Evolutionary conservation across 1,284 basidiomycete species (phyloP).

Genomic region (Rhodotorula mucilaginosa): DNA sequence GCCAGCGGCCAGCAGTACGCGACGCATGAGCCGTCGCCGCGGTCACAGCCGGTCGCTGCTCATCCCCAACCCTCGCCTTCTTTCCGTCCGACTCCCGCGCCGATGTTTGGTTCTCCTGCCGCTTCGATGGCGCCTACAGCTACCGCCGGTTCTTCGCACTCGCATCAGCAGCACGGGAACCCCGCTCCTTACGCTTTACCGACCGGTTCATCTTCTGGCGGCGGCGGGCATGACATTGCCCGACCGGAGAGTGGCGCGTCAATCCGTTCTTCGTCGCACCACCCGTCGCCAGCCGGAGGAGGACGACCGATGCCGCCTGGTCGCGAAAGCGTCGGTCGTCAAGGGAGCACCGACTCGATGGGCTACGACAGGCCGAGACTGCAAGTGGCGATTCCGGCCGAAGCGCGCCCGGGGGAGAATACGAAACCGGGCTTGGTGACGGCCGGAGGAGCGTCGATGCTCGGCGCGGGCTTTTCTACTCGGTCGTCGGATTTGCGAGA

Average conservation of each 20-base stretch:
- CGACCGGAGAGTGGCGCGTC: constrained; percentile 4
- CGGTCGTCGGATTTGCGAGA: not conserved
- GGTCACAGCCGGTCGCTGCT: not conserved
- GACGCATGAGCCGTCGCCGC: not conserved
- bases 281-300: not conserved
- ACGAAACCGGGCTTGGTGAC: constrained; percentile 21
- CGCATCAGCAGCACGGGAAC: not conserved
- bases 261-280: not conserved
- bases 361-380: constrained; percentile 26
- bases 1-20: not conserved
- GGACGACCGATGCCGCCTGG: not conserved
- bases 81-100: not conserved
- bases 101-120: constrained; percentile 16
- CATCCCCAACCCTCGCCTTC: not conserved
- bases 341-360: constrained; percentile 12
- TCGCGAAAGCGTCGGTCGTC: constrained; percentile 1
- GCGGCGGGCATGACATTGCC: not conserved
- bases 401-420: not conserved
- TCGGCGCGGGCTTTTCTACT: constrained; percentile 14
- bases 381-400: constrained; percentile 27
- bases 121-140: not conserved
- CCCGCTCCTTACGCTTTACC: not conserved
- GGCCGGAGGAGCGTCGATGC: constrained; percentile 16
- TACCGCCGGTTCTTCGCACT: not conserved
- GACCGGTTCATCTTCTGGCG: not conserved